Conservation (phyloP, 2,329 filamentous ascomycete species). For the Pyrenochaeta sp. region DNA sequence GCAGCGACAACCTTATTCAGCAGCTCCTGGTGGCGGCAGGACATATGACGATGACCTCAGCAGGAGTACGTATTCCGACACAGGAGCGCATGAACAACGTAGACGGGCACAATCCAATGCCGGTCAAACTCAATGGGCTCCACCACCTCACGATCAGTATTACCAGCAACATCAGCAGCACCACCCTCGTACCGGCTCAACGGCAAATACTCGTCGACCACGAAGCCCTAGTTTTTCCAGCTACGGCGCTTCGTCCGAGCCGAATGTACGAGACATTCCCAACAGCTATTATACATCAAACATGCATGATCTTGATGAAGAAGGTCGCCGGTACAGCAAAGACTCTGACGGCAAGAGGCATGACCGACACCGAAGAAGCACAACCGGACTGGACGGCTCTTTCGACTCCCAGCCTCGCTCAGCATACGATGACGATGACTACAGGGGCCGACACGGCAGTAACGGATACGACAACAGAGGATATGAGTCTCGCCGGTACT, state of each 20-base stretch:
- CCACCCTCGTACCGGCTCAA: constrained; percentile 29
- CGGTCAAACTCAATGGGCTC: constrained; percentile 38
- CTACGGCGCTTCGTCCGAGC: constrained; percentile 46
- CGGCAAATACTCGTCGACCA: constrained; percentile 30
- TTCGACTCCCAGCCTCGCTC: constrained; percentile 40
- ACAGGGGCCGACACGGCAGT: constrained; percentile 30
- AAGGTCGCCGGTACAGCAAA: constrained; percentile 37
- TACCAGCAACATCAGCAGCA: constrained; percentile 29
- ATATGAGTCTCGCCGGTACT: constrained; percentile 43
- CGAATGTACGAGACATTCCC: constrained; percentile 42
- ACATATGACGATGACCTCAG: constrained; percentile 54
- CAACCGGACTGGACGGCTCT: constrained; percentile 32
- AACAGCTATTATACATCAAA: constrained; percentile 42
- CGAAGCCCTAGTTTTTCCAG: constrained; percentile 47
- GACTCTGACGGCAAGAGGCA: constrained; percentile 40
- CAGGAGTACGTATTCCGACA: constrained; percentile 36
- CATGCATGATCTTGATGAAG: constrained; percentile 43
- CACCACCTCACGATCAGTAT: constrained; percentile 28
- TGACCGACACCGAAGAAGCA: constrained; percentile 36
- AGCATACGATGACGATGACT: constrained; percentile 44
- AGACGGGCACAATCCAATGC: constrained; percentile 44
- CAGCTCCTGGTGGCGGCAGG: constrained; percentile 67
- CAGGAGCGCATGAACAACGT: constrained; percentile 30
- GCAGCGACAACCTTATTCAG: constrained; percentile 70
- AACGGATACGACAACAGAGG: constrained; percentile 40